These are phyloP conservation scores for Xylaria flabelliformis DNA, from an alignment of 495 filamentous ascomycete genomes.

Conservation along the genomic window DNA sequence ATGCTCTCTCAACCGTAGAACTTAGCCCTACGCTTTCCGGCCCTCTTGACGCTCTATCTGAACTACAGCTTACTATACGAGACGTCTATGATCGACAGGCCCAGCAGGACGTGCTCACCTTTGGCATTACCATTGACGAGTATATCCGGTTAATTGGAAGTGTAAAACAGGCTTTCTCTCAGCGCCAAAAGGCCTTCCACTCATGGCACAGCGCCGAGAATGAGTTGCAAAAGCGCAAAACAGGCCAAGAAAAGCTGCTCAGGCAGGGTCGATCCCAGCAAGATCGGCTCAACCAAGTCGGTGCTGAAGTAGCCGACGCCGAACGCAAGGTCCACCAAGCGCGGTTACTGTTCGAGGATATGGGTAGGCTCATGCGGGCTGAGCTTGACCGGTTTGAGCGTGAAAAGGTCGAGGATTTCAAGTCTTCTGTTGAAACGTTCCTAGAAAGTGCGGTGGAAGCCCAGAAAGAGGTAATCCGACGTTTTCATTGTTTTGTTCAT, in stretches of 20 bases:
- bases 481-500: conserved; percentile 4
- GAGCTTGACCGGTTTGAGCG: conserved; percentile 94
- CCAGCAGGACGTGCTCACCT: conserved; percentile 93
- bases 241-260: conserved; percentile 87
- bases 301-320: conserved; percentile 90
- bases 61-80: conserved; percentile 89
- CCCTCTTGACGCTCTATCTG: conserved; percentile 87
- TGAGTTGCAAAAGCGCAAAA: conserved; percentile 84
- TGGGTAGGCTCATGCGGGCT: conserved; percentile 88
- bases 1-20: conserved; percentile 86
- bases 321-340: conserved; percentile 94
- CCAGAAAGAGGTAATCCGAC: conserved; percentile 86
- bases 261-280: conserved; percentile 93
- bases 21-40: conserved; percentile 86
- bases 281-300: conserved; percentile 88
- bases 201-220: conserved; percentile 89
- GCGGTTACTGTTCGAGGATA: conserved; percentile 91
- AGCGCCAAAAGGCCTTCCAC: conserved; percentile 94
- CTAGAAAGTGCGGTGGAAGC: conserved; percentile 95
- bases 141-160: conserved; percentile 95
- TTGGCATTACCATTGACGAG: conserved; percentile 97
- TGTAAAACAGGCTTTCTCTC: conserved; percentile 88
- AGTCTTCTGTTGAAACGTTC: conserved; percentile 96
- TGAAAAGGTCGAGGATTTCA: conserved; percentile 99
- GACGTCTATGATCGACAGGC: conserved; percentile 97